Evolutionary conservation across 202 grass and related monocot species (phyloP).

Genomic region (Zizania palustris): DNA sequence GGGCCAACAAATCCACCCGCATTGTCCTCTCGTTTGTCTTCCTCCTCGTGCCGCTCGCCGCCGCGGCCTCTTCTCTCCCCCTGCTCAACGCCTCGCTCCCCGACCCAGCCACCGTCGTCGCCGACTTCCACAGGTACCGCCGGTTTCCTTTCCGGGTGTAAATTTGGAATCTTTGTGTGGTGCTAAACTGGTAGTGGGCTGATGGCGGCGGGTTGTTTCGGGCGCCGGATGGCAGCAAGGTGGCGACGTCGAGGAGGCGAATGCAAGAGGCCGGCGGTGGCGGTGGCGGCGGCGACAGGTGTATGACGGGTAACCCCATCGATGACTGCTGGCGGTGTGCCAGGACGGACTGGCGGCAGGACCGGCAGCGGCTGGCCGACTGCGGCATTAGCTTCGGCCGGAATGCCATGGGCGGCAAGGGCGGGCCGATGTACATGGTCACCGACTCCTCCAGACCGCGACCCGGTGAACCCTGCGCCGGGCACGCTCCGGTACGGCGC

Average conservation of each 20-base stretch:
- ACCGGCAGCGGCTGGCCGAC: slow-evolving; percentile 81
- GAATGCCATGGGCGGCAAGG: slow-evolving; percentile 81
- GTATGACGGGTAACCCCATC: slow-evolving; percentile 84
- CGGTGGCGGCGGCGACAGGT: slow-evolving; percentile 30
- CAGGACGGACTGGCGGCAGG: slow-evolving; percentile 69
- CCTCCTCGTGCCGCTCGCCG: slow-evolving; percentile 24
- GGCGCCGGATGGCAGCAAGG: slow-evolving; percentile 43
- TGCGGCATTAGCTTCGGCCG: slow-evolving; percentile 85
- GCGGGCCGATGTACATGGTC: slow-evolving; percentile 75
- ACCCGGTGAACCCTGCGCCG: slow-evolving; percentile 67
- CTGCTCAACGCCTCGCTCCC: slow-evolving; percentile 66
- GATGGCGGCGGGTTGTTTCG: neutral
- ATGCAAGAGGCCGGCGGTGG: slow-evolving; percentile 48
- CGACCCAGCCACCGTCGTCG: slow-evolving; percentile 69
- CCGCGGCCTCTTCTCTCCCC: slow-evolving; percentile 37
- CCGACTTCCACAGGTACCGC: slow-evolving; percentile 74
- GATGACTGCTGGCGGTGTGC: slow-evolving; percentile 91
- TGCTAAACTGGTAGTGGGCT: neutral
- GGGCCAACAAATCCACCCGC: slow-evolving; percentile 32
- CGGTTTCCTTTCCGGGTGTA: neutral
- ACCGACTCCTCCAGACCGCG: slow-evolving; percentile 77
- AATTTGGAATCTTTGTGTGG: slow-evolving; percentile 1
- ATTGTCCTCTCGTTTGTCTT: slow-evolving; percentile 40
- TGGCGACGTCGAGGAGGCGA: slow-evolving; percentile 59
- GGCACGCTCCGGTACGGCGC: slow-evolving; percentile 82